phyloP scores from a whole-genome alignment of 73 alveolate genomes.

The Paraurostyla sp. region DNA sequence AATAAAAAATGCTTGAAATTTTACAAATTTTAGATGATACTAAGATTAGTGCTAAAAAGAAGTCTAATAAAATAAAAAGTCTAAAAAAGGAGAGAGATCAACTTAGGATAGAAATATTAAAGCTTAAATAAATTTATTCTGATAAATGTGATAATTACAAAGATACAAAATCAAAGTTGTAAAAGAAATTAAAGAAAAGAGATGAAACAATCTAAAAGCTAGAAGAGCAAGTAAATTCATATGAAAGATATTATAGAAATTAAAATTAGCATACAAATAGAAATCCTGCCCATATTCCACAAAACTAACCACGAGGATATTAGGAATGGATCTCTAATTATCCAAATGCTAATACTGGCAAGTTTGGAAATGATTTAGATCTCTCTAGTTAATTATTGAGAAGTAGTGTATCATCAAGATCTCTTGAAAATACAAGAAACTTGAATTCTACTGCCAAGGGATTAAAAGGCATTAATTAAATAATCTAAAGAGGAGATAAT shows the following conservation, averaged over 20 bases:
- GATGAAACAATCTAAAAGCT: constrained; percentile 10
- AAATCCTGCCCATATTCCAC: not conserved
- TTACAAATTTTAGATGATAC: not conserved
- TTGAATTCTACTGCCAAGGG: constrained; percentile 48
- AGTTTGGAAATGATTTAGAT: constrained; percentile 11
- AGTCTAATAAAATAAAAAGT: constrained; percentile 32
- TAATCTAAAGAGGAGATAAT: not conserved
- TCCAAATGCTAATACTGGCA: not conserved
- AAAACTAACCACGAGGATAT: not conserved
- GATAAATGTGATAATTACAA: constrained; percentile 61
- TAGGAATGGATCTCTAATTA: not conserved
- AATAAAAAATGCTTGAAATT: not conserved
- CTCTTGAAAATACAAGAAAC: constrained; percentile 63
- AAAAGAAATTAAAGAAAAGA: constrained; percentile 44
- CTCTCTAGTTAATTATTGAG: not conserved
- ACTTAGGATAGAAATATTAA: constrained; percentile 40
- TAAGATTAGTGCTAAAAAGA: constrained; percentile 13
- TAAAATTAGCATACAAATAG: not conserved
- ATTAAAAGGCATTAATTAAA: constrained; percentile 29
- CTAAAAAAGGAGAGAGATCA: constrained; percentile 58
- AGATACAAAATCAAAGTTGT: not conserved
- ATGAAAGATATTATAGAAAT: not conserved
- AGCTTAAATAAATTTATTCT: constrained; percentile 20
- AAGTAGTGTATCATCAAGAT: constrained; percentile 33
- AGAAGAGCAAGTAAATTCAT: not conserved